Conservation (phyloP, 805 yeast genomes). For the Wickerhamomyces subpelliculosus region DNA sequence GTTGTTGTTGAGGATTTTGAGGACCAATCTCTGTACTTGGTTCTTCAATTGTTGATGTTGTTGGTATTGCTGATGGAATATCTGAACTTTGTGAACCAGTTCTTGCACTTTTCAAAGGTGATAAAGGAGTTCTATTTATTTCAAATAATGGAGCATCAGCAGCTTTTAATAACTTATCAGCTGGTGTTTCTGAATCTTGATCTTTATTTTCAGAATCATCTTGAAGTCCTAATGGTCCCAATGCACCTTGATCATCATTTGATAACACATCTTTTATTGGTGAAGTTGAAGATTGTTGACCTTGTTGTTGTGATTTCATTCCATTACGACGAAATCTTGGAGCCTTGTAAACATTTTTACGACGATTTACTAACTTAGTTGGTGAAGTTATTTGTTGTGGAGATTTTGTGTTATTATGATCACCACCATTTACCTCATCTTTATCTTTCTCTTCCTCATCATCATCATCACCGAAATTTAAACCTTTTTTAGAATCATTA, state of each 20-base stretch:
- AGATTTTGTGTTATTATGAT: not conserved
- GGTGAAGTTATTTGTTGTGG: constrained; percentile 23
- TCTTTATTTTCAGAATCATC: constrained; percentile 24
- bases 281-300: no score
- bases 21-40: not conserved
- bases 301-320: no score
- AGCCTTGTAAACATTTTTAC: constrained; percentile 38
- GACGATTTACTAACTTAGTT: constrained; percentile 29
- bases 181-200: constrained; percentile 24
- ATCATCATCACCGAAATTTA: constrained; percentile 3
- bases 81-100: not conserved
- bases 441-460: constrained; percentile 11
- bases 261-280: constrained; percentile 11
- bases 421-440: constrained; percentile 10
- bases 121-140: constrained; percentile 24
- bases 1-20: constrained; percentile 7
- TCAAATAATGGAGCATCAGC: constrained; percentile 51
- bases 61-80: no score
- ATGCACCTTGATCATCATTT: constrained; percentile 17
- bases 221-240: constrained; percentile 25
- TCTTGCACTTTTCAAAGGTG: constrained; percentile 14
- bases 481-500: constrained; percentile 15
- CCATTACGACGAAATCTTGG: constrained; percentile 36
- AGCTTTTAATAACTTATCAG: constrained; percentile 33
- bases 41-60: constrained; percentile 1